These are phyloP conservation scores for Calamus simplicifolius DNA, from an alignment of 176 grass and related monocot species.

Conservation along the genomic window DNA sequence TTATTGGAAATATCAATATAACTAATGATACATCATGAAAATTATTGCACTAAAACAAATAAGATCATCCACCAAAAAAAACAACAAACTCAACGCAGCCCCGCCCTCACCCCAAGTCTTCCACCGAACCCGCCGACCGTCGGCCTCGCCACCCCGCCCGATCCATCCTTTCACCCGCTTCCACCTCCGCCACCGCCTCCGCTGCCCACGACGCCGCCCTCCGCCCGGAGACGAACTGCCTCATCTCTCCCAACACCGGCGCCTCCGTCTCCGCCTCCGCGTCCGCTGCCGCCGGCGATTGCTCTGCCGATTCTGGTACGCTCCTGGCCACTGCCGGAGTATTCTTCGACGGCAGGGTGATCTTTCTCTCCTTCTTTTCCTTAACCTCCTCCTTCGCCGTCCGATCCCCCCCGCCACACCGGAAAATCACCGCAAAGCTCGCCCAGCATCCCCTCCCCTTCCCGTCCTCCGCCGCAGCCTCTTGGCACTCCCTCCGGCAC, in stretches of 20 bases:
- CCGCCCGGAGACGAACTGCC: constrained; percentile 1
- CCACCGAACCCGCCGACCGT: constrained; percentile 27
- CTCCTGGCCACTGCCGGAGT: too few relatives aligned
- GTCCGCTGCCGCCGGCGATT: not conserved
- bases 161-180: constrained; percentile 3
- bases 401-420: not conserved
- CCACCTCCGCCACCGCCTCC: constrained; percentile 15
- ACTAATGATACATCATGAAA: too few relatives aligned
- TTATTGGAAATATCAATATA: too few relatives aligned
- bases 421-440: not conserved
- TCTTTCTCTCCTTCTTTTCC: not conserved
- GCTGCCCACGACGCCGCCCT: constrained; percentile 40
- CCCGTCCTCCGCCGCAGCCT: not conserved
- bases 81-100: too few relatives aligned
- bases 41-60: too few relatives aligned
- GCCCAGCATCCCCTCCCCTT: not conserved
- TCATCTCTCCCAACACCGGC: constrained; percentile 3
- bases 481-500: too few relatives aligned
- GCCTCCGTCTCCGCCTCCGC: not conserved
- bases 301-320: not conserved
- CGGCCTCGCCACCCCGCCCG: constrained; percentile 24
- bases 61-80: too few relatives aligned
- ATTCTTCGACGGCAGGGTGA: too few relatives aligned
- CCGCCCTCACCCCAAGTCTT: not conserved
- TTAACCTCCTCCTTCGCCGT: not conserved